phyloP scores from a whole-genome alignment of 306 rosid species.

The Macrotyloma uniflorum region DNA sequence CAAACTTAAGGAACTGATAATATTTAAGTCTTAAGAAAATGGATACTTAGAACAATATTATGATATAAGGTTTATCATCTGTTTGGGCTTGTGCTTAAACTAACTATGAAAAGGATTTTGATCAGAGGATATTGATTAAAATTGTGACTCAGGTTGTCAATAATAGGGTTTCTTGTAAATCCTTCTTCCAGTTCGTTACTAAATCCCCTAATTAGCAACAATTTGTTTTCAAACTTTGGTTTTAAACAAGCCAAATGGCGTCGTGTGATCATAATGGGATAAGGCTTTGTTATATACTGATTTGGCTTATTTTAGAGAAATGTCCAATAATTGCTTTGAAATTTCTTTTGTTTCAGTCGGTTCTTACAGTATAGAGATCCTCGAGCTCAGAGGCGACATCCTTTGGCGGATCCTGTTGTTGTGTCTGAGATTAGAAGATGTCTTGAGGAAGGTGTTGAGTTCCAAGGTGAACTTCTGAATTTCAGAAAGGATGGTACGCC shows the following conservation, averaged over 20 bases:
- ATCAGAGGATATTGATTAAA: slow-evolving; percentile 17
- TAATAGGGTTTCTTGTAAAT: slow-evolving; percentile 6
- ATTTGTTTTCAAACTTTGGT: too few relatives aligned
- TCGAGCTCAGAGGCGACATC: slow-evolving; percentile 93
- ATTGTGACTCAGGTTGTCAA: slow-evolving; percentile 20
- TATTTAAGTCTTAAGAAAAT: not conserved
- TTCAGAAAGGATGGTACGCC: slow-evolving; percentile 95
- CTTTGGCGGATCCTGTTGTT: slow-evolving; percentile 95
- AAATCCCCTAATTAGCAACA: too few relatives aligned
- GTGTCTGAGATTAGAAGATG: slow-evolving; percentile 95
- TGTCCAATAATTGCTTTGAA: slow-evolving; percentile 16
- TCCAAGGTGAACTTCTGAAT: slow-evolving; percentile 93
- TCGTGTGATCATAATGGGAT: too few relatives aligned
- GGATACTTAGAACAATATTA: not conserved
- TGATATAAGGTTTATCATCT: slow-evolving; percentile 14
- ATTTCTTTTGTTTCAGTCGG: slow-evolving; percentile 68
- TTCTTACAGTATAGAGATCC: slow-evolving; percentile 94
- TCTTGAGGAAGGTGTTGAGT: slow-evolving; percentile 82
- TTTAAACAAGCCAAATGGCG: too few relatives aligned
- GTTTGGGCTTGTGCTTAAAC: slow-evolving; percentile 20
- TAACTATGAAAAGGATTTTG: slow-evolving; percentile 6
- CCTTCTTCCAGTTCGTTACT: not conserved
- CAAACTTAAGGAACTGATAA: too few relatives aligned
- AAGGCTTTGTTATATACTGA: slow-evolving; percentile 1
- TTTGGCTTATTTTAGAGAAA: not conserved